Evolutionary conservation across 2,329 filamentous ascomycete species (phyloP).

Genomic region (Endoconidiophora laricicola): DNA sequence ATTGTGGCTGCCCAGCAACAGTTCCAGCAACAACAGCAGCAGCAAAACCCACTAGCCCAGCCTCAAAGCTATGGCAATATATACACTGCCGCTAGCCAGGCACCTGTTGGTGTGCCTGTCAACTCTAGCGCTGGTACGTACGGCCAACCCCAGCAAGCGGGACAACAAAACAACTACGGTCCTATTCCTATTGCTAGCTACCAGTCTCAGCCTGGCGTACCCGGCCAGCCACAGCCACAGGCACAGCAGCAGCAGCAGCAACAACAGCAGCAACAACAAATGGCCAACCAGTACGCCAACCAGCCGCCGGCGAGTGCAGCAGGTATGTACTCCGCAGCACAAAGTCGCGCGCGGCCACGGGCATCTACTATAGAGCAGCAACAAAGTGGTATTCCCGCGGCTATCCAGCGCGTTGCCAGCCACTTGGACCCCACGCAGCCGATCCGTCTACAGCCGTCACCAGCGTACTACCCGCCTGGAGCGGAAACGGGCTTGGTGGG

Average conservation of each 20-base stretch:
- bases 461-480: slow-evolving; percentile 90
- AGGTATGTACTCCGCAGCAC: slow-evolving; percentile 22
- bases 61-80: slow-evolving; percentile 27
- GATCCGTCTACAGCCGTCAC: slow-evolving; percentile 85
- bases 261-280: slow-evolving; percentile 27
- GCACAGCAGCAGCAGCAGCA: slow-evolving; percentile 36
- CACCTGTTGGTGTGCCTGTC: slow-evolving; percentile 7
- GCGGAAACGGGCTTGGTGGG: slow-evolving; percentile 47
- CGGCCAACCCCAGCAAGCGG: slow-evolving; percentile 17
- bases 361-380: slow-evolving; percentile 95
- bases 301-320: slow-evolving; percentile 23
- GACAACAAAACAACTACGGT: slow-evolving; percentile 1
- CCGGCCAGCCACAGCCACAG: slow-evolving; percentile 21
- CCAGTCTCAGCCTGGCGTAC: not conserved
- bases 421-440: slow-evolving; percentile 90
- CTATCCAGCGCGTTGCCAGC: slow-evolving; percentile 87
- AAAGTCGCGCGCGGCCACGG: slow-evolving; percentile 59
- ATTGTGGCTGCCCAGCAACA: slow-evolving; percentile 26
- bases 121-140: slow-evolving; percentile 15
- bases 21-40: slow-evolving; percentile 6
- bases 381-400: slow-evolving; percentile 77
- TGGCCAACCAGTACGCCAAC: slow-evolving; percentile 44
- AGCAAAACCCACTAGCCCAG: slow-evolving; percentile 17
- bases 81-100: slow-evolving; percentile 44
- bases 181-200: not conserved